Evolutionary conservation across 768 basidiomycete genomes (phyloP), one percentile per base, ranked within the genome.

Genomic region (Boletus sp.): DNA sequence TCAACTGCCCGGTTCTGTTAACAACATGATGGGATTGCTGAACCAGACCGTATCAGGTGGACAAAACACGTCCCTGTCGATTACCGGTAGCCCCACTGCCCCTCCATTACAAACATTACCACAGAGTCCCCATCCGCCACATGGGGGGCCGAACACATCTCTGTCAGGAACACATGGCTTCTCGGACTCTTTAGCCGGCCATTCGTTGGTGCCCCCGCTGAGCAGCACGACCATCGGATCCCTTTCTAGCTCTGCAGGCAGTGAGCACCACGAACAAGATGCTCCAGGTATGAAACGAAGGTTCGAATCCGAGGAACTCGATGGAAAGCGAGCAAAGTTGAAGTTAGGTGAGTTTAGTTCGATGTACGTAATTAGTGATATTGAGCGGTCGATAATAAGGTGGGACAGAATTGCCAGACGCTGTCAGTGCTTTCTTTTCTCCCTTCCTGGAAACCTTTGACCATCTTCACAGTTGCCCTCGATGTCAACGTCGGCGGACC

Each of bases 251-350:
- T 57, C 65, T 44, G 30, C 42, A 29, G 30, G 24, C n/a, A 62
- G 50, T 28, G 73, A 70, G 4, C 67, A 66, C 24, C 70, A 83
- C 50, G 89, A 90, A 52, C 77, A 78, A 57, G 88, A 90, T 53
- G 61, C 70, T n/a, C 83, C 86, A 54, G 82, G 79, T 17, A 77
- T 84, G 60, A 93, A 92, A 69, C 80, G 90, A 59, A 91, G 90
- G 70, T 74, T 87, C 60, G 84, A 85, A 47, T 77, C 78, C 17
- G 85, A 84, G 51, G 87, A 89, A 56, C 73, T 72, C 30, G 86
- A 89, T 47, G 78, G 73, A 47, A 93, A 93, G 70, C 81, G 90
- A 63, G 83, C 73, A 48, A 81, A 87, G 63, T 81, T 85, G 71
- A 91, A 85, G 75, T 89, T 80, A 64, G 88, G 90, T 88, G 60